Percentiles rank a stretch among this genome's conserved stretches.
phyloP scores from a whole-genome alignment of 2,329 filamentous ascomycete genomes.

The Periglandula ipomoeae region DNA sequence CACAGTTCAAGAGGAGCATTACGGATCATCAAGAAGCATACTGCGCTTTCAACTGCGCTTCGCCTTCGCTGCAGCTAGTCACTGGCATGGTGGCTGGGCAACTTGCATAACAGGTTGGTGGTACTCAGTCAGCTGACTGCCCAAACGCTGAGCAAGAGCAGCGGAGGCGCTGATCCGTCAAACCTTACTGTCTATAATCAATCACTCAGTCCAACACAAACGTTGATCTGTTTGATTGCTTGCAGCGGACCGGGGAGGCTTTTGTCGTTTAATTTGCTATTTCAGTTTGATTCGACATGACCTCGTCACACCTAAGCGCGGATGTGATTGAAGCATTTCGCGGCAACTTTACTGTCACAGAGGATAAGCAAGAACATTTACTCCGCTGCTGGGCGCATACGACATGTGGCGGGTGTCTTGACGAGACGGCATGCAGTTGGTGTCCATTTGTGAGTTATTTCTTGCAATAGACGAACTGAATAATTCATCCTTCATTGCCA shows the following conservation, averaged over 20 bases:
- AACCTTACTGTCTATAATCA: no score
- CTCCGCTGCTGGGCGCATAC: slow-evolving; percentile 42
- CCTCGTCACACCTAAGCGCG: neutral
- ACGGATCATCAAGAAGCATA: no score
- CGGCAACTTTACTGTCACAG: slow-evolving; percentile 22
- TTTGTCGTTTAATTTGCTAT: no score
- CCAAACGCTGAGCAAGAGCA: neutral
- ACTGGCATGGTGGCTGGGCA: neutral
- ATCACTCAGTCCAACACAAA: no score
- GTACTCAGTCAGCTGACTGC: neutral
- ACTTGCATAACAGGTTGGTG: neutral
- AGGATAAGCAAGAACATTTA: slow-evolving; percentile 29
- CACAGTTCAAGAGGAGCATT: no score
- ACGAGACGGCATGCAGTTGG: slow-evolving; percentile 37
- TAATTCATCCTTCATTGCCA: neutral
- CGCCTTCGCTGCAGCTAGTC: no score
- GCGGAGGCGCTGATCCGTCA: neutral
- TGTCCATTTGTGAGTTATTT: slow-evolving; percentile 39
- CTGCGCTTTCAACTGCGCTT: no score
- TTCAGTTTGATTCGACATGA: neutral
- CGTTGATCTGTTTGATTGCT: no score
- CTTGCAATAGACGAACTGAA: no score
- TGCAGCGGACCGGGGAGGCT: no score
- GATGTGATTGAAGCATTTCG: slow-evolving; percentile 10
- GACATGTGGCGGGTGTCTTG: slow-evolving; percentile 38